phyloP scores from a whole-genome alignment of 2,329 filamentous ascomycete genomes.

The Colletotrichum sp. region DNA sequence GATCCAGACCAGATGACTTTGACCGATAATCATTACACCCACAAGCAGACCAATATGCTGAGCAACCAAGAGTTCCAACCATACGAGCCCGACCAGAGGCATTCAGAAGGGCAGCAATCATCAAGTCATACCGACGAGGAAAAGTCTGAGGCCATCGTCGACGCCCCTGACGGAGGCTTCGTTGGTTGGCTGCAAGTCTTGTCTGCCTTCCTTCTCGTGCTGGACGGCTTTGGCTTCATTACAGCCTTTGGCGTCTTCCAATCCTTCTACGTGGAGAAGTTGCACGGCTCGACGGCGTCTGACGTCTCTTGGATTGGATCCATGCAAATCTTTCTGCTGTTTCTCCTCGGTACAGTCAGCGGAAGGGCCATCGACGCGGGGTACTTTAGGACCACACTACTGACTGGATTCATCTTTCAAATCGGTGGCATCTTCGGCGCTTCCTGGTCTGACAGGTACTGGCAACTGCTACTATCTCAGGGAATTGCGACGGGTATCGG shows the following conservation, averaged over 20 bases:
- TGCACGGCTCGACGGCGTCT: conserved; percentile 33
- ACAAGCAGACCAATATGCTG: background rate
- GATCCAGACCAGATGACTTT: background rate
- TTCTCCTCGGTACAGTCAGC: conserved; percentile 46
- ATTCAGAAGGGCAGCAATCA: background rate
- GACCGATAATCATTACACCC: background rate
- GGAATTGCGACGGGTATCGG: conserved; percentile 58
- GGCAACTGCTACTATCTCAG: conserved; percentile 54
- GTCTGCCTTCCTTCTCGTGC: conserved; percentile 44
- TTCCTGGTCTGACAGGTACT: conserved; percentile 47
- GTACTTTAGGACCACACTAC: conserved; percentile 41
- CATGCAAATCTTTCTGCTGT: conserved; percentile 47
- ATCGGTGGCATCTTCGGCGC: conserved; percentile 50
- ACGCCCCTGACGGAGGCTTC: conserved; percentile 14
- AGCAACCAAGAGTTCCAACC: background rate
- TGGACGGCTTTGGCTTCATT: conserved; percentile 48
- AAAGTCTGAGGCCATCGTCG: background rate
- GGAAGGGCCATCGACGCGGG: conserved; percentile 50
- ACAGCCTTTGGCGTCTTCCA: conserved; percentile 52
- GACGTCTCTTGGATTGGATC: conserved; percentile 52
- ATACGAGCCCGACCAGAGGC: background rate
- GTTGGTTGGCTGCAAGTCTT: conserved; percentile 41
- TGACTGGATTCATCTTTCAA: conserved; percentile 40
- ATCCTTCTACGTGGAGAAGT: conserved; percentile 40
- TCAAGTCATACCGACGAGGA: background rate